Percentiles rank a stretch among this genome's conserved stretches.
These are phyloP conservation scores for Brassica hybrid DNA, from an alignment of 441 rosid species.

Conservation along the genomic window DNA sequence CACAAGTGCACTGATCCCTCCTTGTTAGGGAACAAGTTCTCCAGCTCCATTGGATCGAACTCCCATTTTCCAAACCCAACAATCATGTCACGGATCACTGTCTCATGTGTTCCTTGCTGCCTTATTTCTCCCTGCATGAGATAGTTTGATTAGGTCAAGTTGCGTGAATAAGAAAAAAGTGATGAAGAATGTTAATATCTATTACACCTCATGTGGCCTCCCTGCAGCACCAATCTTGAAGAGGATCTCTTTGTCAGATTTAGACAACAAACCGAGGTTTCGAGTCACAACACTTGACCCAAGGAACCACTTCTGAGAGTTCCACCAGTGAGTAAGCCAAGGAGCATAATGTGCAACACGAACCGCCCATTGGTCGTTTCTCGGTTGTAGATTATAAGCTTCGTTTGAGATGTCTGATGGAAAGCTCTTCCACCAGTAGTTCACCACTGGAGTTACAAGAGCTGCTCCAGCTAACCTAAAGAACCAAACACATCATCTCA, in stretches of 20 bases:
- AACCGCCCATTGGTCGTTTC: slow-evolving; percentile 59
- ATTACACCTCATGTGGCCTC: slow-evolving; percentile 43
- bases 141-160: not conserved
- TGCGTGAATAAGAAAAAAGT: not conserved
- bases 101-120: slow-evolving; percentile 80
- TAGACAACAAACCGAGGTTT: slow-evolving; percentile 42
- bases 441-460: slow-evolving; percentile 60
- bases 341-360: slow-evolving; percentile 66
- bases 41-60: slow-evolving; percentile 70
- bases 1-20: slow-evolving; percentile 75
- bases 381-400: slow-evolving; percentile 51
- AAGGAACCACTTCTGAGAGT: slow-evolving; percentile 62
- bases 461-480: slow-evolving; percentile 61
- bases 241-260: slow-evolving; percentile 50
- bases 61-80: slow-evolving; percentile 79
- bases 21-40: slow-evolving; percentile 60
- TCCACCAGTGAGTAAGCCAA: slow-evolving; percentile 77
- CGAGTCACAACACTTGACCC: slow-evolving; percentile 50
- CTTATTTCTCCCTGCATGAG: slow-evolving; percentile 34
- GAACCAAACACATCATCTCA: not conserved
- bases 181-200: not conserved
- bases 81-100: slow-evolving; percentile 59
- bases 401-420: slow-evolving; percentile 57
- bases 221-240: slow-evolving; percentile 39
- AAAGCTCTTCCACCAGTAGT: slow-evolving; percentile 70